Percentiles rank a stretch among this genome's conserved stretches.
phyloP scores from a whole-genome alignment of 768 basidiomycete species.

The Xerocomus spinulosus region DNA sequence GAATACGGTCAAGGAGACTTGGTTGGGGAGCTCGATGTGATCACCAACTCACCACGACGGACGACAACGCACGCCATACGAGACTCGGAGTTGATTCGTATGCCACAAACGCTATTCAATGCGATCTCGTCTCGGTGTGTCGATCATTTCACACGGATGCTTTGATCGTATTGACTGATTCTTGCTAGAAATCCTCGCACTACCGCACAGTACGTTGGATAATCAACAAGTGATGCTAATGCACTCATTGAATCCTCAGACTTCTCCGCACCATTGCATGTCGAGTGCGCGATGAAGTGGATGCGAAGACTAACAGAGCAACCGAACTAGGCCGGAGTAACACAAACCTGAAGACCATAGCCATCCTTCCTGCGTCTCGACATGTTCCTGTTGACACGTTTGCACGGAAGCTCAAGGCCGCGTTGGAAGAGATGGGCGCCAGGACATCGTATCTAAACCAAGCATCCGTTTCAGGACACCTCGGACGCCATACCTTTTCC shows the following conservation, averaged over 20 bases:
- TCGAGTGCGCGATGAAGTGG: slow-evolving; percentile 81
- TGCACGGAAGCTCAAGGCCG: slow-evolving; percentile 80
- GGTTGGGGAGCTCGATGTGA: slow-evolving; percentile 96
- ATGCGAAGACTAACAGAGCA: slow-evolving; percentile 46
- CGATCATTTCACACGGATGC: neutral
- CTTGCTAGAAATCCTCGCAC: slow-evolving; percentile 69
- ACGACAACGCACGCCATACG: slow-evolving; percentile 97
- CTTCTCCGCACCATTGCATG: slow-evolving; percentile 87
- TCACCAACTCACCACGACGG: slow-evolving; percentile 80
- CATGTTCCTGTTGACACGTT: slow-evolving; percentile 88
- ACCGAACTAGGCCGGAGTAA: slow-evolving; percentile 74
- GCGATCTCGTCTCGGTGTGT: slow-evolving; percentile 83
- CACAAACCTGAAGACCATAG: slow-evolving; percentile 89
- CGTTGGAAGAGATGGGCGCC: slow-evolving; percentile 90
- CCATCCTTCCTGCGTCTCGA: slow-evolving; percentile 81
- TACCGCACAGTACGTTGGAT: slow-evolving; percentile 63
- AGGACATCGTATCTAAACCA: slow-evolving; percentile 92
- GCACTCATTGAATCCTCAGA: slow-evolving; percentile 33
- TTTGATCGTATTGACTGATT: neutral
- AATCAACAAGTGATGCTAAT: neutral
- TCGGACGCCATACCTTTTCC: slow-evolving; percentile 93
- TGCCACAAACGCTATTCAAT: slow-evolving; percentile 97
- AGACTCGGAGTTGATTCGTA: slow-evolving; percentile 93
- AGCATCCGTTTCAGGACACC: slow-evolving; percentile 83
- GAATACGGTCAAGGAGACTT: slow-evolving; percentile 98